Evolutionary conservation across 148 eudicot genomes (phyloP).

Genomic region (Euryodendron excelsum): DNA sequence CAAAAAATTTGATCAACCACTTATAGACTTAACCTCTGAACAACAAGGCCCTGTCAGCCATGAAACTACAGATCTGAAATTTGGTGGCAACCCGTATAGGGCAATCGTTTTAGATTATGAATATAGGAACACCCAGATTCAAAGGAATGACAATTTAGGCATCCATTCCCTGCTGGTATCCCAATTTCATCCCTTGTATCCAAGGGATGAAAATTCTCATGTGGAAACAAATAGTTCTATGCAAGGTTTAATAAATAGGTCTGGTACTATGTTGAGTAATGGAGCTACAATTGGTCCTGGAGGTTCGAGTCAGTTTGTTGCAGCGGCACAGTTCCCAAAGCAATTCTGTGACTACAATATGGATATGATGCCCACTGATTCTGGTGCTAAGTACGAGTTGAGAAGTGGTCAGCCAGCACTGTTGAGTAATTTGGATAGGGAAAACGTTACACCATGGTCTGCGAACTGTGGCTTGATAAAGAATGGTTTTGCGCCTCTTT

Average conservation of each 20-base stretch:
- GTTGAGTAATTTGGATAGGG: conserved; percentile 5
- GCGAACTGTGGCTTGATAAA: not conserved
- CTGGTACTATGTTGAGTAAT: not conserved
- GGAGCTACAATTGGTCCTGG: not conserved
- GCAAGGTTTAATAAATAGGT: not conserved
- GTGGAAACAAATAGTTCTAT: not conserved
- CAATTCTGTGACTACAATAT: not conserved
- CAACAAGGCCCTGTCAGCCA: not conserved
- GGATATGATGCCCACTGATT: conserved; percentile 4
- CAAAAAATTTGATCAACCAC: not conserved
- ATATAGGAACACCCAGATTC: not conserved
- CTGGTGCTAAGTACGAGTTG: not conserved
- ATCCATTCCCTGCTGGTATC: not conserved
- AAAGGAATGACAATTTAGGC: not conserved
- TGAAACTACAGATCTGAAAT: not conserved
- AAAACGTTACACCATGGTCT: conserved; percentile 4
- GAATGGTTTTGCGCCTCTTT: not conserved
- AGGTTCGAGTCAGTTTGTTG: not conserved
- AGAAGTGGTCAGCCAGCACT: no score
- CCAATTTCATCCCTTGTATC: conserved; percentile 1
- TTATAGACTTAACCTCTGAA: conserved; percentile 4
- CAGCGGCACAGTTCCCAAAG: not conserved
- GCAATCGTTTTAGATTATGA: not conserved
- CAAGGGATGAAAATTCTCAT: not conserved
- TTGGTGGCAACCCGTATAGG: not conserved